Base-by-base conservation (phyloP, 2,329 filamentous ascomycete species). In the Ceratocystis albifundus region DNA sequence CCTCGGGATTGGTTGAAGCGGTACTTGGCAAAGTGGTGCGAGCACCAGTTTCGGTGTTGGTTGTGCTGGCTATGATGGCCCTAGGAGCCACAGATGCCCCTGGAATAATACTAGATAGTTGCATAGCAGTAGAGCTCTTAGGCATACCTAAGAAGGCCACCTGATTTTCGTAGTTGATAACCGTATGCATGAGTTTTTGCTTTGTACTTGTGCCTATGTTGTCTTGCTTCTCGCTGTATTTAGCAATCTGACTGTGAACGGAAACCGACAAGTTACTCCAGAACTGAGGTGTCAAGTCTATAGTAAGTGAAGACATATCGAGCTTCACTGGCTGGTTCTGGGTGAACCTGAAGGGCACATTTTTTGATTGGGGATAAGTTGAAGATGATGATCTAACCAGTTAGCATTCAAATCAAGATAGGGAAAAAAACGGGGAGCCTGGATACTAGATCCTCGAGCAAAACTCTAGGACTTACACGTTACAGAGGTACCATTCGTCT, bases 401-500 rank as follows among this genome's bases (percentile, higher is more conserved):
- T 62, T 50, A 62, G 65, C 20, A 28, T 61, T 8, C 22, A 59
- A 46, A 5, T 17, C 28, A 55, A 32, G 44, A 44, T n/a, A 22
- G 20, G 10, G n/a, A n/a, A n/a, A 36, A 22, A 20, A 28, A 25
- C 22, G 7, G 20, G 4, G 15, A 32, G 20, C 3, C 32, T 8
- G 28, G n/a, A 59, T n/a, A 10, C 15, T 8, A 32, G 50, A 20
- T 5, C 5, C n/a, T 8, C 2, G 48, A 22, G 10, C n/a, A 17
- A 8, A 62, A 6, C 30, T 4, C 44, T 15, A 62, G 66, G 36
- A 78, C 81, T 76, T 77, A 85, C 80, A 84, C 74, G 74, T 87
- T 82, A 65, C 90, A 78, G 68, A 92, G 77, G 85, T 87, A 92
- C 89, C 89, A 96, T 69, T 81, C 82, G 72, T 94, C 89, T 65